phyloP scores from a whole-genome alignment of 2,329 filamentous ascomycete genomes.

The Fusarium nematophilum region DNA sequence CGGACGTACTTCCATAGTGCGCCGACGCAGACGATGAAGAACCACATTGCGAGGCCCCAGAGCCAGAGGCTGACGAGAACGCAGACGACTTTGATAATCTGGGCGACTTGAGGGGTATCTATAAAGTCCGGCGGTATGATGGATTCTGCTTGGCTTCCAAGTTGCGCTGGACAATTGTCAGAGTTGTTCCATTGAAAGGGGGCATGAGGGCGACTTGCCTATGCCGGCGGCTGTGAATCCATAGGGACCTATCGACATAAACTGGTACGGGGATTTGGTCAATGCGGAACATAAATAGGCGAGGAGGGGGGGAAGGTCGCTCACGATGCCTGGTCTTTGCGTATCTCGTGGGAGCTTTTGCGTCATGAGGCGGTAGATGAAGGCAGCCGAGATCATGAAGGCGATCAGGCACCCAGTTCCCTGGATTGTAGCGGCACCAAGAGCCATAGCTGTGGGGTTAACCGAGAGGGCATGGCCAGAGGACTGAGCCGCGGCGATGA shows the following conservation, averaged over 20 bases:
- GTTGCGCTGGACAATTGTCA: constrained; percentile 48
- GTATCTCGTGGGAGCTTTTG: constrained; percentile 83
- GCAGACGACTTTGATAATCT: constrained; percentile 60
- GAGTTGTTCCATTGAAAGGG: neutral
- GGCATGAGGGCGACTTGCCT: constrained; percentile 17
- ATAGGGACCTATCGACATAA: constrained; percentile 83
- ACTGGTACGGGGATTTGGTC: constrained; percentile 54
- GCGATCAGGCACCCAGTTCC: constrained; percentile 67
- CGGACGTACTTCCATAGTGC: constrained; percentile 77
- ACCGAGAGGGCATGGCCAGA: constrained; percentile 38
- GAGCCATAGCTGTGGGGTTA: constrained; percentile 59
- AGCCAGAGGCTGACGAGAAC: constrained; percentile 80
- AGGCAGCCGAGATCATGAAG: constrained; percentile 86
- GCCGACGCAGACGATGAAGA: constrained; percentile 83
- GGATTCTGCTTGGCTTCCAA: constrained; percentile 56
- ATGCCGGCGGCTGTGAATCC: constrained; percentile 66
- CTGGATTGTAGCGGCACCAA: constrained; percentile 63
- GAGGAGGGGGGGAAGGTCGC: constrained; percentile 18
- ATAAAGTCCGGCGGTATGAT: constrained; percentile 59
- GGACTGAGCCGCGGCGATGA: constrained; percentile 57
- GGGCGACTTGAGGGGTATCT: constrained; percentile 54
- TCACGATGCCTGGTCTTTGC: constrained; percentile 77
- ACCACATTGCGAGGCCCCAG: constrained; percentile 86
- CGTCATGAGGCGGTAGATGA: constrained; percentile 88
- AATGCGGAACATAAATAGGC: too few relatives aligned